Evolutionary conservation across 345 rosid genomes (phyloP).

Genomic region (Linum tenue): DNA sequence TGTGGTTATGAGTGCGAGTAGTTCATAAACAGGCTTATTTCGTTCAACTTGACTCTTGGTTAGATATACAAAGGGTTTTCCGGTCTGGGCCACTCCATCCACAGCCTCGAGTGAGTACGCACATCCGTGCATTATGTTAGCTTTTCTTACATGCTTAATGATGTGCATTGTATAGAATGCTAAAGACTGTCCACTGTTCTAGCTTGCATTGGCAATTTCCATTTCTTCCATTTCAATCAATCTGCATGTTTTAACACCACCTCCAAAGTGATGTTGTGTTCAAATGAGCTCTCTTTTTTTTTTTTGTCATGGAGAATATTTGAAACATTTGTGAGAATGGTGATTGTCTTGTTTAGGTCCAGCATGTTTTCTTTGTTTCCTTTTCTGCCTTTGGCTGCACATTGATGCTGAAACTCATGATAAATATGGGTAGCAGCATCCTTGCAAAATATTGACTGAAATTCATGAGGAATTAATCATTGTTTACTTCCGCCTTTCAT

Average conservation of each 20-base stretch:
- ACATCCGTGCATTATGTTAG: slow-evolving; percentile 1
- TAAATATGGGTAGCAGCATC: too few species aligned
- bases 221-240: background rate
- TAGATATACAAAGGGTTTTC: slow-evolving; percentile 78
- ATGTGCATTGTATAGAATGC: background rate
- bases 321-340: too few species aligned
- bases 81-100: slow-evolving; percentile 77
- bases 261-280: too few species aligned
- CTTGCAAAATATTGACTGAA: too few species aligned
- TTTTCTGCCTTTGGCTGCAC: background rate
- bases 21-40: slow-evolving; percentile 28
- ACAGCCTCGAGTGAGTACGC: slow-evolving; percentile 72
- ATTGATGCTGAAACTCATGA: too few species aligned
- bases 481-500: background rate
- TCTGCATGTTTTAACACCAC: too few species aligned
- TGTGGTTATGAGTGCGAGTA: background rate
- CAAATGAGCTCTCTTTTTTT: too few species aligned
- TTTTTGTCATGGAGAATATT: too few species aligned
- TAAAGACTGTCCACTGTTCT: background rate
- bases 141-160: slow-evolving; percentile 1
- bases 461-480: too few species aligned
- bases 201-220: background rate
- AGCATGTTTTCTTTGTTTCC: background rate
- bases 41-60: slow-evolving; percentile 18
- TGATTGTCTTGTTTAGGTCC: background rate